Evolutionary conservation across 257 asterid species (phyloP), one percentile per base, ranked within the genome.

Genomic region (Galeopsis tetrahit): DNA sequence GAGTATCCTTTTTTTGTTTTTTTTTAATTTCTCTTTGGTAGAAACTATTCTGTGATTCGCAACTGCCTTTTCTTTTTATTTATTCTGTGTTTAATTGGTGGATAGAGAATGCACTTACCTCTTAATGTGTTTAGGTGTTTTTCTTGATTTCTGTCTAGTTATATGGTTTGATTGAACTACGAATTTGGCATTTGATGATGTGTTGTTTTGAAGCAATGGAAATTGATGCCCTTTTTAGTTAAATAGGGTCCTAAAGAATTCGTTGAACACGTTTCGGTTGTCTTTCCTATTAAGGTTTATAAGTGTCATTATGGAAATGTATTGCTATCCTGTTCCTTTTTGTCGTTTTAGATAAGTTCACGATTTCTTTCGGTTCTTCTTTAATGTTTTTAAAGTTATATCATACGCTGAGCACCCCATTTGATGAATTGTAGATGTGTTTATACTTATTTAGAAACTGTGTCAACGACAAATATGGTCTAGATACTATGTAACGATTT

Each of bases 1-100:
- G 64, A 90, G 98, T 93, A 93, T 85, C 90, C 84, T 87, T 34
- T 36, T 69, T 14, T 68, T 9, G 52, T 10, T 15, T 48, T 17
- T 7, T 15, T 63, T 69, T 43, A 42, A 7, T 49, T 38, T 43
- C 10, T 33, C 35, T 51, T 10, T 34, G 77, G 10, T 28, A n/a
- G 75, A 34, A 38, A 58, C 10, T 57, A 10, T 17, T 31, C 69
- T 49, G 17, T 69, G 75, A 46, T 69, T 62, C 44, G 39, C 52
- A 11, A 17, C 56, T 69, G 57, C 3, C 6, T 60, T 8, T 17
- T 13, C 8, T 17, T 17, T 13, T 28, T 17, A 32, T 34, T 51
- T 57, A 4, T 44, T 31, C 1, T 48, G 10, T 49, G 7, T 44
- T 39, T 31, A 15, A 7, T 46, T 2, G 5, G 33, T 62, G 63